Evolutionary conservation across 768 basidiomycete species (phyloP).

Genomic region (Galerina marginata): DNA sequence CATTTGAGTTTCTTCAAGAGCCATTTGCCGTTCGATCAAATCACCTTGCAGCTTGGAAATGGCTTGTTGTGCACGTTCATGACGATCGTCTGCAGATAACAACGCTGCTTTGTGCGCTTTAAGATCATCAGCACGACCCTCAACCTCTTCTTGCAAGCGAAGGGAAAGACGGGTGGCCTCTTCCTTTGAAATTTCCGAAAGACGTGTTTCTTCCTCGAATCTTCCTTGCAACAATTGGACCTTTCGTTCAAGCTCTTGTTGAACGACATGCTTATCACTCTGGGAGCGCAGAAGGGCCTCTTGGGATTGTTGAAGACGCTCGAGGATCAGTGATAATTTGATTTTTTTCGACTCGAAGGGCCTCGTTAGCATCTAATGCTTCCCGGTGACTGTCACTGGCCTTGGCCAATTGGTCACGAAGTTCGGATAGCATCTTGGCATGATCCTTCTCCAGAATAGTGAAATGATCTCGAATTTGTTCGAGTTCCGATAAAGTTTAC

Average conservation of each 20-base stretch:
- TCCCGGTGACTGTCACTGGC: slow-evolving; percentile 18
- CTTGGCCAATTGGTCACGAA: slow-evolving; percentile 24
- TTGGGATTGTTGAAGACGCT: slow-evolving; percentile 31
- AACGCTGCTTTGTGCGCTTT: slow-evolving; percentile 38
- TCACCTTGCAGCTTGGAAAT: slow-evolving; percentile 42
- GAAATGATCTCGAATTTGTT: slow-evolving; percentile 26
- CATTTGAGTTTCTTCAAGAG: slow-evolving; percentile 45
- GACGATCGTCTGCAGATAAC: slow-evolving; percentile 30
- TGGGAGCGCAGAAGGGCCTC: slow-evolving; percentile 33
- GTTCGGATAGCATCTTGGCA: slow-evolving; percentile 21
- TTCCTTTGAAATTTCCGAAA: slow-evolving; percentile 43
- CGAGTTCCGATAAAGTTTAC: slow-evolving; percentile 24
- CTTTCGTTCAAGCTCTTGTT: slow-evolving; percentile 39
- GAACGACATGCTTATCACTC: slow-evolving; percentile 30
- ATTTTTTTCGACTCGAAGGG: slow-evolving; percentile 24
- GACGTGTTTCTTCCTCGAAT: slow-evolving; percentile 39
- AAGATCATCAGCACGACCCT: slow-evolving; percentile 37
- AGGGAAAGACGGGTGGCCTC: slow-evolving; percentile 43
- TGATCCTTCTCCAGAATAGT: slow-evolving; percentile 21
- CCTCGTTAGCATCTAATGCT: slow-evolving; percentile 14
- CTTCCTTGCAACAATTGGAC: slow-evolving; percentile 39
- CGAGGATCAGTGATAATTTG: slow-evolving; percentile 24
- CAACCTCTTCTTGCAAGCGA: slow-evolving; percentile 44
- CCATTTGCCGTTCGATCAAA: slow-evolving; percentile 39
- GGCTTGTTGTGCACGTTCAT: slow-evolving; percentile 36